Percentiles rank a stretch among this genome's conserved stretches.
These are phyloP conservation scores for Lyophyllum semitale DNA, from an alignment of 768 basidiomycete genomes.

Conservation along the genomic window DNA sequence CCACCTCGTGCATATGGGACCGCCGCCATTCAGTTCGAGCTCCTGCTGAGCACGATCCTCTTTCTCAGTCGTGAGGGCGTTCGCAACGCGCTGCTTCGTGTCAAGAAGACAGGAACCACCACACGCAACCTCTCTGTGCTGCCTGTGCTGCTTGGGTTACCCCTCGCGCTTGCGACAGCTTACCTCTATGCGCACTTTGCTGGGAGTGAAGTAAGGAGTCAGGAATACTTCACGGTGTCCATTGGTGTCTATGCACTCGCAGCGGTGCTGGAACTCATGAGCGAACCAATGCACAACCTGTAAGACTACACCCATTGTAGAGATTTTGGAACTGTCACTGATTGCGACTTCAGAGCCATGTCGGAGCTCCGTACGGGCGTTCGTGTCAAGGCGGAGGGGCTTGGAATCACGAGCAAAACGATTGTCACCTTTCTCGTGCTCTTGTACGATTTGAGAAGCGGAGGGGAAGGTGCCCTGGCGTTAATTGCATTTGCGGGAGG, in stretches of 20 bases:
- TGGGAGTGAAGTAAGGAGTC: constrained; percentile 53
- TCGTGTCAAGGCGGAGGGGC: constrained; percentile 85
- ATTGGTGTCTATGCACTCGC: constrained; percentile 73
- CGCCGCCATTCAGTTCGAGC: constrained; percentile 92
- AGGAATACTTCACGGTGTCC: constrained; percentile 65
- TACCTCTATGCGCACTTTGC: constrained; percentile 56
- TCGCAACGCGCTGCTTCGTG: constrained; percentile 81
- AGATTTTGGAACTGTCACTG: constrained; percentile 5
- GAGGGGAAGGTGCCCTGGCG: constrained; percentile 44
- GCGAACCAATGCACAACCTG: constrained; percentile 83
- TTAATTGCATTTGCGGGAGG: constrained; percentile 87
- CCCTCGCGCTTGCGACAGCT: constrained; percentile 56
- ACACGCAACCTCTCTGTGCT: constrained; percentile 56
- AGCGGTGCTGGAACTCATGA: constrained; percentile 74
- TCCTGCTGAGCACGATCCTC: constrained; percentile 84
- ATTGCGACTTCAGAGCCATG: constrained; percentile 51
- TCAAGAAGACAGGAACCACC: constrained; percentile 24
- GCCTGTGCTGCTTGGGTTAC: constrained; percentile 69
- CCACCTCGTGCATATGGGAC: constrained; percentile 88
- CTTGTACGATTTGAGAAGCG: constrained; percentile 42
- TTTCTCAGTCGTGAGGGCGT: constrained; percentile 95
- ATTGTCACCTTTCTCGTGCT: constrained; percentile 70
- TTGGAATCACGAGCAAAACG: constrained; percentile 76
- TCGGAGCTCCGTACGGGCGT: constrained; percentile 64
- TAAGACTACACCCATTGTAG: constrained; percentile 30